Base-by-base conservation (phyloP, 108 stramenopile genomes). In the Nitzschia putrida region DNA sequence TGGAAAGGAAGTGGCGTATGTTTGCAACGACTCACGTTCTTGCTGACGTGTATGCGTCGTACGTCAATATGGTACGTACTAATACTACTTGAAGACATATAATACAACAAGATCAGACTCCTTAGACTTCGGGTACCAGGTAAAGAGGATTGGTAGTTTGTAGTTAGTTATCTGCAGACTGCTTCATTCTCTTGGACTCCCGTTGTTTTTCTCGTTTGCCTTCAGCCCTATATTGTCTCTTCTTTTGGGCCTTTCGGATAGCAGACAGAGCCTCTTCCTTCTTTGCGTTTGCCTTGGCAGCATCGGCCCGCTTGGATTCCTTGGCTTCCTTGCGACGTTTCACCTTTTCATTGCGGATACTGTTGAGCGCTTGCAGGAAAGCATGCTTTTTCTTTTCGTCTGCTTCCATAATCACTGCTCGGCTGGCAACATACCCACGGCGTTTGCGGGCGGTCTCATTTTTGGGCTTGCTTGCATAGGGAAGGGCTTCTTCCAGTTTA, bases 391-490 rank as follows among this genome's bases (percentile, higher is more conserved):
- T 88, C 79, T 84, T 87, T 53, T 93, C 92, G 20, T 77, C 86
- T 25, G 78, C 68, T 10, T 93, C 92, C 89, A 92, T 83, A 7
- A 92, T 82, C 24, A 90, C 88, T 38, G 94, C 91, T 21, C 94
- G 87, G 61, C 91, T 91, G 45, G 76, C 72, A 37, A 83, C 77
- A 83, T 95, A 95, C 40, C 89, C 88, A 73, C 92, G 86, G 24
- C 73, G 72, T 56, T 82, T 85, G 39, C 79, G 70, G 53, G 86
- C 82, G 22, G 78, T 80, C 52, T 91, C 83, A 58, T 94, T 77
- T 83, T 97, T 97, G 24, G 90, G 96, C 71, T 98, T 98, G 75
- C 86, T 88, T 39, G 89, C 86, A 83, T 78, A 99, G 23, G 99
- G 99, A 11, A 99, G 80, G 18, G 79, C 76, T 66, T 85, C 92